Base-by-base conservation (phyloP, 2,329 filamentous ascomycete species). In the Fusarium devonianum region DNA sequence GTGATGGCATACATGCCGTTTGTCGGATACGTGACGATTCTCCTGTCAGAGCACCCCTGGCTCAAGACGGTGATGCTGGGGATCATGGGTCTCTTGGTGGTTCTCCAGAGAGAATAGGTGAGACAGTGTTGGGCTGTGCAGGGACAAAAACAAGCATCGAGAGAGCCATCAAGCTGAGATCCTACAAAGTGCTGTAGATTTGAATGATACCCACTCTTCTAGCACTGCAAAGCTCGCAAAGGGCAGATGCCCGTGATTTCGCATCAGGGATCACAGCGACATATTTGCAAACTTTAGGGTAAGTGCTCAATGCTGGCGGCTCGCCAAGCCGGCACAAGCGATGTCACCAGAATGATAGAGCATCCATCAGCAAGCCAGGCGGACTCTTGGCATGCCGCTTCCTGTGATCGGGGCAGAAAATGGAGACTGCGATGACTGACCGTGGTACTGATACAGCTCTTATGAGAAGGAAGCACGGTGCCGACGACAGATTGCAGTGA, bases 41-140 rank as follows among this genome's bases (percentile, higher is more conserved):
- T 97, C 72, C 78, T 99, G 56, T 94, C 90, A 56, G 94, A 99
- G 72, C 87, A 99, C 70, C 94, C 94, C 5, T 97, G 93, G 93
- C 72, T 97, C 64, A 99, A 99, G 83, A 95, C 90, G 32, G 93
- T 87, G 18, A 90, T 97, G 86, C 73, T 99, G 67, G 93, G 90
- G 2, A 82, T 97, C 39, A 99, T 99, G 94, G 94, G 93, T 2
- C 71, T 97, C 65, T 85, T 96, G 75, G 94, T 97, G 18, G 87
- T 99, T 36, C 71, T 99, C 64, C 94, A 99, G 72, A 78, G 92
- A 67, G 94, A 99, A 77, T 97, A 77, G 35, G 26, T 11, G 26
- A 16, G 16, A 25, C 5, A 26, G 25, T n/a, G 30, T 22, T 22
- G 30, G 45, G 13, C 40, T 32, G 34, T 47, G 17, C 5, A 25